phyloP scores from a whole-genome alignment of 2,329 filamentous ascomycete genomes.

The Trichoderma sp. region DNA sequence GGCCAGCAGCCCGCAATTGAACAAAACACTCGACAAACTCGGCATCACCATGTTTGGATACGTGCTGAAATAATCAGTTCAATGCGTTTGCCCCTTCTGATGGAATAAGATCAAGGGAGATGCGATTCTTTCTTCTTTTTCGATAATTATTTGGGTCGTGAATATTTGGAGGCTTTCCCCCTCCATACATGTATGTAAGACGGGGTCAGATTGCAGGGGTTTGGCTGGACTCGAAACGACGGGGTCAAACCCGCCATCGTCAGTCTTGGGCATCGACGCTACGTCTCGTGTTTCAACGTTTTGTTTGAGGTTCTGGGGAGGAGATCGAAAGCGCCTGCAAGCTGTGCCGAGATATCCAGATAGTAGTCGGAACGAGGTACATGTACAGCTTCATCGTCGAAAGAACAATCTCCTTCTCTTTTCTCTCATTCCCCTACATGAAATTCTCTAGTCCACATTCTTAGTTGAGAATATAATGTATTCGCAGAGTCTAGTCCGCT shows the following conservation, averaged over 20 bases:
- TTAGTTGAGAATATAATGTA: background rate
- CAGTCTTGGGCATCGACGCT: background rate
- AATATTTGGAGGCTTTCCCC: background rate
- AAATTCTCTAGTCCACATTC: background rate
- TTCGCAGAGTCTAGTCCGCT: background rate
- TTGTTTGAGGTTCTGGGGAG: slow-evolving; percentile 1
- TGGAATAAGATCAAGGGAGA: background rate
- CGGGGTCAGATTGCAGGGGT: background rate
- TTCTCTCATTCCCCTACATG: background rate
- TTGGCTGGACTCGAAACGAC: background rate
- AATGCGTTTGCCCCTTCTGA: background rate
- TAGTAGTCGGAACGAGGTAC: background rate
- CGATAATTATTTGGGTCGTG: background rate
- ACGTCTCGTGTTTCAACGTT: slow-evolving; percentile 12
- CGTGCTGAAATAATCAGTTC: background rate
- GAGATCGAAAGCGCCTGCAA: background rate
- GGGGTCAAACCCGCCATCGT: background rate
- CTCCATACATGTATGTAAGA: background rate
- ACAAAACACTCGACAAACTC: background rate
- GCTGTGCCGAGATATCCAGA: background rate
- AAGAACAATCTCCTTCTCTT: background rate
- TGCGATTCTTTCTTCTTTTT: background rate
- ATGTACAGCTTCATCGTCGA: background rate
- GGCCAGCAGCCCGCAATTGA: slow-evolving; percentile 13
- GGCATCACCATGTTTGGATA: background rate